These are phyloP conservation scores for Salvia miltiorrhiza DNA, from an alignment of 257 asterid genomes.

Conservation along the genomic window DNA sequence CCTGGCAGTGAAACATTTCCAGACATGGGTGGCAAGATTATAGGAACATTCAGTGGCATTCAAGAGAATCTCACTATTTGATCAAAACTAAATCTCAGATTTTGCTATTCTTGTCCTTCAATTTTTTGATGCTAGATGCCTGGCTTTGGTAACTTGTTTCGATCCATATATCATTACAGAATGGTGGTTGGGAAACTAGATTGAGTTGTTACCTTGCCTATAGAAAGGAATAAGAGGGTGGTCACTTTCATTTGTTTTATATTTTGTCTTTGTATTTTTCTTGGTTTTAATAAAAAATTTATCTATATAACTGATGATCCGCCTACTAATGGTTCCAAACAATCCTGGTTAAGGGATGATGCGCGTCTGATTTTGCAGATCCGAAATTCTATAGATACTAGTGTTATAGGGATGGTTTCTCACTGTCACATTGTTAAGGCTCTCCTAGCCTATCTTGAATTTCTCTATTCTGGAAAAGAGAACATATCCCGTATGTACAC, in stretches of 20 bases:
- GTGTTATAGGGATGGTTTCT: too few species aligned
- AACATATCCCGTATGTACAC: too few species aligned
- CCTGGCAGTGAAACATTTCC: slow-evolving; percentile 83
- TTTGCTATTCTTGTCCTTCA: not conserved
- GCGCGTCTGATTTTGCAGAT: too few species aligned
- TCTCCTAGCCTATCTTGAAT: too few species aligned
- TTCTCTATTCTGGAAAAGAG: too few species aligned
- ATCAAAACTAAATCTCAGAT: slow-evolving; percentile 3
- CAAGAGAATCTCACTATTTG: slow-evolving; percentile 93
- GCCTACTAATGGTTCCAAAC: too few species aligned
- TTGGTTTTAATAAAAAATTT: not conserved
- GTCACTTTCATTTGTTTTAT: not conserved
- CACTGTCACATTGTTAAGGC: too few species aligned
- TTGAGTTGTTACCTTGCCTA: not conserved
- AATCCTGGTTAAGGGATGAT: too few species aligned
- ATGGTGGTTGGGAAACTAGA: slow-evolving; percentile 1
- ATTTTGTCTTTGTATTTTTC: not conserved
- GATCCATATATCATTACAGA: not conserved
- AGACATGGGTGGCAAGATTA: slow-evolving; percentile 82
- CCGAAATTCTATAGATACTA: too few species aligned
- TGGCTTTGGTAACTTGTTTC: not conserved
- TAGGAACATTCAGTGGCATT: slow-evolving; percentile 70
- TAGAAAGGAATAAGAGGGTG: not conserved
- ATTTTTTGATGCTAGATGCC: not conserved
- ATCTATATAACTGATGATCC: too few species aligned